Evolutionary conservation across 306 rosid species (phyloP), one percentile per base, ranked within the genome.

Genomic region (Inga oerstediana): DNA sequence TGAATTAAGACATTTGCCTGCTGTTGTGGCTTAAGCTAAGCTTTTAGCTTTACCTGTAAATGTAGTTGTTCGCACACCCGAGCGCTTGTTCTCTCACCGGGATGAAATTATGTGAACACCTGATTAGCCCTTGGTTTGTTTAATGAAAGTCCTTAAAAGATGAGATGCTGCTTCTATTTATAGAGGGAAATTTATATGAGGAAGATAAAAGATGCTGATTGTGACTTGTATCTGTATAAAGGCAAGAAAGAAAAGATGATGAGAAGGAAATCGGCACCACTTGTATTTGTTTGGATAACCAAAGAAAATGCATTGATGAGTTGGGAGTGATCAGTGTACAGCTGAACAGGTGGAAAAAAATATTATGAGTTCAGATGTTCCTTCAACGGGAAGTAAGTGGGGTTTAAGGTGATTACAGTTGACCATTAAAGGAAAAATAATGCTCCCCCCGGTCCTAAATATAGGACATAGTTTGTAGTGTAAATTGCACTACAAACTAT

Each of bases 1-100:
- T 54, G 62, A 19, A 24, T 77, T 64, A n/a, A 81, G 84, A 80
- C 80, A 65, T 82, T 84, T 61, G 52, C 79, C 79, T 74, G 66
- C 30, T 22, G 19, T 39, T 58, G 51, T 78, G 71, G 39, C 78
- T 45, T 46, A 80, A 52, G 35, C 58, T 77, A 46, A 46, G 45
- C 35, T 83, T 72, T 71, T 71, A 19, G 19, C 22, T 75, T 75
- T 72, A 43, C 68, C 22, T 83, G 49, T 76, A 81, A 76, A 58
- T 49, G 68, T 73, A 71, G 56, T 49, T 62, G 45, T 37, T 74
- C 72, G 10, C 11, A 24, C 4, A 37, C 9, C 2, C 35, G 24
- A 68, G 77, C 10, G 58, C 71, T 72, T 65, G 34, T 52, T 14
- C 16, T 76, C 35, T 85, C 61, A 24, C 58, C 66, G 15, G 20